These are phyloP conservation scores for Ceratopteris richardii DNA, from an alignment of 75 land plant genomes.

Conservation along the genomic window DNA sequence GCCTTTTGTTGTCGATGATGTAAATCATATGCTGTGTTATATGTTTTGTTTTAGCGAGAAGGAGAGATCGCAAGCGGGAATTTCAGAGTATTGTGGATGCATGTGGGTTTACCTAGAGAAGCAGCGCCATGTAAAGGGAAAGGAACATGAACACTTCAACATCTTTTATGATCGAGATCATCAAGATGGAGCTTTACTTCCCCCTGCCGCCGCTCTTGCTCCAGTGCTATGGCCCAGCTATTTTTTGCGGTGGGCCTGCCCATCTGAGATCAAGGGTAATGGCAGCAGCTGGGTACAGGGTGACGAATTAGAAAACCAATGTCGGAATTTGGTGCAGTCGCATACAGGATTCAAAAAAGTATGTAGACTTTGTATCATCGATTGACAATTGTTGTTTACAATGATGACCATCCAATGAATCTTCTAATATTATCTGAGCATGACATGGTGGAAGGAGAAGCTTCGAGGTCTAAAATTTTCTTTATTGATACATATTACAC, in stretches of 20 bases:
- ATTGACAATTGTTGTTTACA: too few species aligned
- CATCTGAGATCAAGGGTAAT: slow-evolving; percentile 25
- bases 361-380: slow-evolving; percentile 6
- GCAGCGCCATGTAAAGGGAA: slow-evolving; percentile 42
- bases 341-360: slow-evolving; percentile 57
- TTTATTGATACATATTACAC: too few species aligned
- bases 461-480: too few species aligned
- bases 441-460: neutral
- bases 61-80: slow-evolving; percentile 69
- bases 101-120: slow-evolving; percentile 72
- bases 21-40: too few species aligned
- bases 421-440: neutral
- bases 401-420: too few species aligned
- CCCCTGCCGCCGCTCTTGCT: slow-evolving; percentile 92
- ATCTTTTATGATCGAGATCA: slow-evolving; percentile 56
- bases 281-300: slow-evolving; percentile 36
- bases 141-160: slow-evolving; percentile 67
- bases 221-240: slow-evolving; percentile 94
- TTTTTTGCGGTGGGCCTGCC: slow-evolving; percentile 88
- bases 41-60: slow-evolving; percentile 59
- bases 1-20: too few species aligned
- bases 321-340: slow-evolving; percentile 42
- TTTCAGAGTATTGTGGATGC: slow-evolving; percentile 67
- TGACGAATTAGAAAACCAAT: slow-evolving; percentile 61
- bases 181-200: slow-evolving; percentile 52